A percentile compares a stretch with the other conserved stretches of the same genome.
Evolutionary conservation across 2,329 filamentous ascomycete species (phyloP).

Genomic region (Colletotrichum echinochloae): DNA sequence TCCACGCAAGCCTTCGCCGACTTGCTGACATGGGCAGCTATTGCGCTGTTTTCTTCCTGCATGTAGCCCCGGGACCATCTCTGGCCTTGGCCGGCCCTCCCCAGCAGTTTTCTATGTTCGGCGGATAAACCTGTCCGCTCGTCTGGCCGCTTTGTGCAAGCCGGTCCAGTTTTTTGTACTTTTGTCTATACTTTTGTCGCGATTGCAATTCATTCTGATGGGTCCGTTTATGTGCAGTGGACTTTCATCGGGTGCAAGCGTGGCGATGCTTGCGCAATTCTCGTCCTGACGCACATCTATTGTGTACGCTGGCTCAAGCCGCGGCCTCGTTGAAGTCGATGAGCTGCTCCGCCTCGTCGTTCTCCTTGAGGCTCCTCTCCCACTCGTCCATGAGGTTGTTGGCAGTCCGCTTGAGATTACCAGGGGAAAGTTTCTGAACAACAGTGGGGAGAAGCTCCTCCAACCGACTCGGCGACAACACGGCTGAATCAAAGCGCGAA

Average conservation of each 20-base stretch:
- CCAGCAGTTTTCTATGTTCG: constrained; percentile 16
- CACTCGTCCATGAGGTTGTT: constrained; percentile 89
- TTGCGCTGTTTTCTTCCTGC: not conserved
- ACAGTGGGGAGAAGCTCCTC: constrained; percentile 75
- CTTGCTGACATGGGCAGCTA: constrained; percentile 5
- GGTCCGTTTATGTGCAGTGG: constrained; percentile 9
- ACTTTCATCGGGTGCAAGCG: not conserved
- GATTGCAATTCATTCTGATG: constrained; percentile 13
- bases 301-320: constrained; percentile 19
- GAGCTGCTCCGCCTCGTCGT: constrained; percentile 29
- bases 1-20: not conserved
- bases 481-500: constrained; percentile 28
- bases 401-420: constrained; percentile 85
- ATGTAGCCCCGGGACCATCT: not conserved
- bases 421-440: constrained; percentile 78
- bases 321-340: constrained; percentile 39
- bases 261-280: not conserved
- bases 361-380: constrained; percentile 76
- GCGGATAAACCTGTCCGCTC: constrained; percentile 28
- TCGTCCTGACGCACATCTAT: not conserved
- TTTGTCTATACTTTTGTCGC: constrained; percentile 32
- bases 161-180: constrained; percentile 23
- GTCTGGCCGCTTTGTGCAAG: constrained; percentile 28
- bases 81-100: not conserved
- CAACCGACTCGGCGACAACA: constrained; percentile 56